phyloP scores from a whole-genome alignment of 192 early-diverging fungal species.

The Entomortierella beljakovae region DNA sequence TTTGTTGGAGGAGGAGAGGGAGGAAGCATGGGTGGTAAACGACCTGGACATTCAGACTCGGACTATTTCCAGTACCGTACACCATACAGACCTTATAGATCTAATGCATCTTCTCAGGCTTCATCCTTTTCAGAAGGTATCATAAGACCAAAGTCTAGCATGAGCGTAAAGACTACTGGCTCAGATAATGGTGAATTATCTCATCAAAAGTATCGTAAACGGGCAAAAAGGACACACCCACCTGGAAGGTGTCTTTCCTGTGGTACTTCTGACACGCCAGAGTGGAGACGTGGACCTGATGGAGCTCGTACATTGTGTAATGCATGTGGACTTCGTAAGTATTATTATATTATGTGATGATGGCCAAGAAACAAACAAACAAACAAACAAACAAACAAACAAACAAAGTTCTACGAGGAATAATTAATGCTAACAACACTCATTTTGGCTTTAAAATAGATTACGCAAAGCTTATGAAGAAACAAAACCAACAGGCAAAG shows the following conservation, averaged over 20 bases:
- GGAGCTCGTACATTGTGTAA: conserved; percentile 95
- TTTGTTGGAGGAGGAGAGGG: neutral
- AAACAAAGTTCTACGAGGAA: neutral
- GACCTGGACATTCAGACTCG: no score
- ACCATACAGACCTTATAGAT: conserved; percentile 1
- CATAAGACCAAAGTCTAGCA: neutral
- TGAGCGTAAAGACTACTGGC: neutral
- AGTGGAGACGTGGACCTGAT: conserved; percentile 94
- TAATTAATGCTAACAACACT: neutral
- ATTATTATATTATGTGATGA: neutral
- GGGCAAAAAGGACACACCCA: conserved; percentile 66
- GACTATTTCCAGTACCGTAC: neutral
- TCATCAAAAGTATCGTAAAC: conserved; percentile 48
- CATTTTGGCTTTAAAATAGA: conserved; percentile 16
- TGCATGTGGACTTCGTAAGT: conserved; percentile 91
- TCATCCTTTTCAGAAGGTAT: neutral
- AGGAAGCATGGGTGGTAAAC: no score
- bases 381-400: no score
- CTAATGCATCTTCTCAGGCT: conserved; percentile 4
- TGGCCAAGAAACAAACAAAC: no score
- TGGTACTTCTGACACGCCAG: conserved; percentile 88
- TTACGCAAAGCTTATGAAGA: conserved; percentile 43
- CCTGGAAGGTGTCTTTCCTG: conserved; percentile 83
- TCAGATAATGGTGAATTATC: neutral
- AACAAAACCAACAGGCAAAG: conserved; percentile 14